These are phyloP conservation scores for Candida smagusa DNA, from an alignment of 1,139 yeast species.

Conservation along the genomic window DNA sequence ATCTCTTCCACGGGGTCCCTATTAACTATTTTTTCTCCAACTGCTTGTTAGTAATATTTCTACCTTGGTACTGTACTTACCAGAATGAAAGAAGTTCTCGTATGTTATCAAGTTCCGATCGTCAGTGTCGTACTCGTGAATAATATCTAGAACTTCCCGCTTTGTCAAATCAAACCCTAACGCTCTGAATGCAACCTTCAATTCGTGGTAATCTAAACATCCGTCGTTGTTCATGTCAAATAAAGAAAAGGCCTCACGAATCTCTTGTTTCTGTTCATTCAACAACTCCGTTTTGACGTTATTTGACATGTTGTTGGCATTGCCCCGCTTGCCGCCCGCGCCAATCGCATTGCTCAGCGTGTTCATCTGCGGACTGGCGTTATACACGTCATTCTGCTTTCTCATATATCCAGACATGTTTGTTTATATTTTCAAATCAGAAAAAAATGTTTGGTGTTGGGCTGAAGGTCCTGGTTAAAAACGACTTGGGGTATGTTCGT, in stretches of 20 bases:
- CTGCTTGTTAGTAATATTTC: conserved; percentile 21
- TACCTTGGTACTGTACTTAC: conserved; percentile 32
- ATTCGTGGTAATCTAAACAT: conserved; percentile 84
- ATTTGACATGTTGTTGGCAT: conserved; percentile 2
- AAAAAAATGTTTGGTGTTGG: conserved; percentile 26
- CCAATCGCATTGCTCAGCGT: conserved; percentile 4
- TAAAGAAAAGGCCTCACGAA: conserved; percentile 86
- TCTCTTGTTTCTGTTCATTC: conserved; percentile 90
- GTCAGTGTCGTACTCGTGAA: conserved; percentile 78
- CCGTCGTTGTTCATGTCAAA: conserved; percentile 95
- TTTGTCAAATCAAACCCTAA: conserved; percentile 86
- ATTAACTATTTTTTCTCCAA: conserved; percentile 72
- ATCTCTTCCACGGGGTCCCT: conserved; percentile 95
- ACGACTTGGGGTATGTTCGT: conserved; percentile 42
- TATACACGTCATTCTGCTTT: conserved; percentile 6
- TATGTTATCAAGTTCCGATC: conserved; percentile 71
- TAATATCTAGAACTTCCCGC: conserved; percentile 74
- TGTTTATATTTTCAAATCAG: not conserved
- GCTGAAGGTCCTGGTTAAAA: conserved; percentile 39
- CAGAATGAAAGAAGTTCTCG: conserved; percentile 76
- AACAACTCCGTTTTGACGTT: conserved; percentile 60
- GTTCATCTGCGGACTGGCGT: conserved; percentile 8
- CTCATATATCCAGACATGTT: conserved; percentile 8
- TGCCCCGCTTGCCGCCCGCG: conserved; percentile 3
- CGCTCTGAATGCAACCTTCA: conserved; percentile 90